Conservation (phyloP, 768 basidiomycete species). For the Leccinum variicolor region DNA sequence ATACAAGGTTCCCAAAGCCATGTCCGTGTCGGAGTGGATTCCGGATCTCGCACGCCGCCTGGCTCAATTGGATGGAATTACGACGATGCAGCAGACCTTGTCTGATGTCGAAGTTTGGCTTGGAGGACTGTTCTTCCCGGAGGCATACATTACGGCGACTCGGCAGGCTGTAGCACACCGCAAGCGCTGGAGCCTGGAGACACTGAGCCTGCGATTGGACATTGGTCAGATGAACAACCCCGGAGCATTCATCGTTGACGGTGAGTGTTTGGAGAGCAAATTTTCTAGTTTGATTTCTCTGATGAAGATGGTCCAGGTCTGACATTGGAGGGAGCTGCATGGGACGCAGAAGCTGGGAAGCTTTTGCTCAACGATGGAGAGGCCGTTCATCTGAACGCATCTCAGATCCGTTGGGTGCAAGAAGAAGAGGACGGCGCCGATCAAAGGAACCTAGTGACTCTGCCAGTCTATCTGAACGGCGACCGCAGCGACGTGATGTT, state of each 20-base stretch:
- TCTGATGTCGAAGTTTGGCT: constrained; percentile 83
- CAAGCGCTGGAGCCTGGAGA: constrained; percentile 91
- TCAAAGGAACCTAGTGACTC: constrained; percentile 52
- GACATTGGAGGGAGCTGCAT: constrained; percentile 82
- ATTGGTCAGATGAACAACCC: constrained; percentile 78
- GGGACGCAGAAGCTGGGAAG: constrained; percentile 50
- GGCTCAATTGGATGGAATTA: constrained; percentile 74
- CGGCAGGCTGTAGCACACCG: constrained; percentile 93
- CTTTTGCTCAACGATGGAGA: constrained; percentile 86
- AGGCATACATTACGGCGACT: constrained; percentile 94
- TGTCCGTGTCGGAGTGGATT: constrained; percentile 85
- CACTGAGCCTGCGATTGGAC: constrained; percentile 73
- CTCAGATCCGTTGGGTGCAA: constrained; percentile 87
- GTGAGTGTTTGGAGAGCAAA: constrained; percentile 42
- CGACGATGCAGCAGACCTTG: constrained; percentile 49
- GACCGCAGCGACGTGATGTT: constrained; percentile 90
- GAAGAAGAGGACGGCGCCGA: constrained; percentile 35
- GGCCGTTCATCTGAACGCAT: constrained; percentile 71
- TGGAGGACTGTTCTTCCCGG: constrained; percentile 93
- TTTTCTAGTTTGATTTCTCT: constrained; percentile 1
- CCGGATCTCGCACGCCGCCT: constrained; percentile 77
- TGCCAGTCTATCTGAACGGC: constrained; percentile 91
- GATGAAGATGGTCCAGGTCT: constrained; percentile 52
- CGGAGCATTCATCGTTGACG: constrained; percentile 82
- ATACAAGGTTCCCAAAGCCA: constrained; percentile 82